Conservation (phyloP, 2,329 filamentous ascomycete species). For the Ophiocordyceps robertsii region DNA sequence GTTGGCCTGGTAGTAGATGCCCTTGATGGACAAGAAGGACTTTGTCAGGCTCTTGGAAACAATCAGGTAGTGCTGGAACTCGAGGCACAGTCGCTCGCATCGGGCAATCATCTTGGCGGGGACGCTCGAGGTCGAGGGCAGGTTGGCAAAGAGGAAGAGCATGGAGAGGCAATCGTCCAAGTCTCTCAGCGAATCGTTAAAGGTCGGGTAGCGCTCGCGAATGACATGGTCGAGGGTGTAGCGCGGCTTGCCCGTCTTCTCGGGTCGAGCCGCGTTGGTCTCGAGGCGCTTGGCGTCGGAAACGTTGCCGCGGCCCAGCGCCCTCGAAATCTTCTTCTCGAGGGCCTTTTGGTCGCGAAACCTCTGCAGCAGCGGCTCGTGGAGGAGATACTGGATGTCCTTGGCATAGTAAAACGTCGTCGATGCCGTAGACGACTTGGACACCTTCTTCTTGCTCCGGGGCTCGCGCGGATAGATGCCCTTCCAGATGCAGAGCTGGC, state of each 20-base stretch:
- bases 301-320: constrained; percentile 82
- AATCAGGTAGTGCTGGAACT: constrained; percentile 98
- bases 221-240: constrained; percentile 94
- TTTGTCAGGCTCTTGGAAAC: constrained; percentile 82
- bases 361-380: constrained; percentile 86
- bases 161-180: constrained; percentile 94
- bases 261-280: constrained; percentile 70
- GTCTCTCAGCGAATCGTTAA: constrained; percentile 85
- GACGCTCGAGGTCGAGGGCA: constrained; percentile 79
- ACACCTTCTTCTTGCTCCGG: constrained; percentile 91
- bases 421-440: constrained; percentile 75
- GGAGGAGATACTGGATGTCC: constrained; percentile 95
- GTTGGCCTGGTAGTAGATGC: constrained; percentile 97
- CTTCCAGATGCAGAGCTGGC: constrained; percentile 98
- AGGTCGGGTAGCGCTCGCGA: constrained; percentile 95
- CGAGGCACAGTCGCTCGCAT: constrained; percentile 83
- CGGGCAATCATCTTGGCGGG: constrained; percentile 91
- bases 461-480: constrained; percentile 97
- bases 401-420: constrained; percentile 90
- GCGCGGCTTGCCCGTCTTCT: constrained; percentile 80
- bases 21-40: constrained; percentile 96
- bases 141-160: constrained; percentile 93
- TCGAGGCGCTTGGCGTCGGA: constrained; percentile 80
- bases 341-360: constrained; percentile 96
- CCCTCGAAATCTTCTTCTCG: constrained; percentile 93